Base-by-base conservation (phyloP, 2,329 filamentous ascomycete species). In the Arthrobotrys conoides region DNA sequence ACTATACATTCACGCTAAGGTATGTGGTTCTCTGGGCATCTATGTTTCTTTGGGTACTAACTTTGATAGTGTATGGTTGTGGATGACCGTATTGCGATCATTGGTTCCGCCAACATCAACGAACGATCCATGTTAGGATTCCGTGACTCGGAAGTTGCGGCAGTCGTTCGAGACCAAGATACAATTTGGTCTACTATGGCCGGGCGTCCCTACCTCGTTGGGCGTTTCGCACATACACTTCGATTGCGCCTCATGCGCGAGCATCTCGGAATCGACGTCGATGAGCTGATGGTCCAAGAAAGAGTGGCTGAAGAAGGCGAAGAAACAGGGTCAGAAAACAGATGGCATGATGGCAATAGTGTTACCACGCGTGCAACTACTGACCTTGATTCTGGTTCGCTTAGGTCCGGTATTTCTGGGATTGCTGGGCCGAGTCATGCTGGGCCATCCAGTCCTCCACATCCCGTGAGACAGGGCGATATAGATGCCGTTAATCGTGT, bases 71-170 rank as follows among this genome's bases (percentile, higher is more conserved):
- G 92, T 81, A 98, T 98, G 87, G 89, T 99, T 71, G 95, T 97
- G 3, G 96, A 99, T 84, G 96, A 99, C 83, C 90, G 95, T 38
- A 90, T 96, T 73, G 95, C 92, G 20, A 90, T 99, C 79, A 99
- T 99, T 82, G 96, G 96, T 18, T 98, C 95, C 55, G 96, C 96
- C 67, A 99, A 99, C 83, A 98, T 99, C 87, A 99, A 99, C 82
- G 96, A 99, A 84, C 91, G 96, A 55, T 98, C 95, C 5, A 94
- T 98, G 93, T 85, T 97, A 79, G 96, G 96, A 8, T 91, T 90
- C 61, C 90, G 96, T 82, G 96, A 99, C 84, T 97, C 95, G 0
- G 96, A 99, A 85, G 90, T 93, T 80, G 96, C 95, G 4, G 91
- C 94, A 5, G 89, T 98, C 51, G 92, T 99, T 49, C 90, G 95